phyloP scores from a whole-genome alignment of 208 protist species.

The Acanthamoeba sp. region DNA sequence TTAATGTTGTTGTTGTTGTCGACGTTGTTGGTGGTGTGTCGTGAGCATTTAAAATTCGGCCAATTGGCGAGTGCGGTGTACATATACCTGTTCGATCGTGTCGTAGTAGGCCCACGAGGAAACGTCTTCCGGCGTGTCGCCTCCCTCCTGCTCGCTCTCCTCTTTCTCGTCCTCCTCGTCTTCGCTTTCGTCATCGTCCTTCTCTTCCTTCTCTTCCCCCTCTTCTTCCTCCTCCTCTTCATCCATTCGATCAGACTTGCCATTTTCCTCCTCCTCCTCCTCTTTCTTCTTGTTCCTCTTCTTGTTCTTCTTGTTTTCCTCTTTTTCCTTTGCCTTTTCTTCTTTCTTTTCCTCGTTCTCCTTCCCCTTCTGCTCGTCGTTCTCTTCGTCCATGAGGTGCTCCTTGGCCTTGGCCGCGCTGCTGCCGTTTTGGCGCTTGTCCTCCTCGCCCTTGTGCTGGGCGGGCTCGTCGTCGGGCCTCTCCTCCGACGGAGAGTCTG shows the following conservation, averaged over 20 bases:
- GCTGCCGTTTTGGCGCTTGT: not conserved
- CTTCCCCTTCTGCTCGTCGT: not conserved
- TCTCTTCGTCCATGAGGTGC: too few species aligned
- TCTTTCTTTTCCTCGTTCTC: not conserved
- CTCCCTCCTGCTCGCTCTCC: not conserved
- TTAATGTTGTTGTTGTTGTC: not conserved
- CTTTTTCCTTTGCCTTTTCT: not conserved
- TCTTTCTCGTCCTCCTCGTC: not conserved
- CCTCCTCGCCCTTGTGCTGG: not conserved
- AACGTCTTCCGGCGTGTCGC: not conserved
- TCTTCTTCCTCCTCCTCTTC: not conserved
- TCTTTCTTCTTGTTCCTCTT: not conserved
- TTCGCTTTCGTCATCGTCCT: not conserved
- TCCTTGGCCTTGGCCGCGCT: too few species aligned
- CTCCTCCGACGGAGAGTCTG: too few species aligned
- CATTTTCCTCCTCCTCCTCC: not conserved
- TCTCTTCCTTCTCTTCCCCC: not conserved
- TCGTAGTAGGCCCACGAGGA: slow-evolving; percentile 25
- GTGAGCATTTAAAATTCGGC: too few species aligned
- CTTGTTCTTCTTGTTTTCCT: not conserved
- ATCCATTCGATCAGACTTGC: not conserved
- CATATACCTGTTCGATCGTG: not conserved
- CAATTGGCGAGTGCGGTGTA: too few species aligned
- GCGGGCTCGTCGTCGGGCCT: not conserved
- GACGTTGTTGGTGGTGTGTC: not conserved